Conservation (phyloP, 805 yeast genomes). For the Monosporozyma aerobia region DNA sequence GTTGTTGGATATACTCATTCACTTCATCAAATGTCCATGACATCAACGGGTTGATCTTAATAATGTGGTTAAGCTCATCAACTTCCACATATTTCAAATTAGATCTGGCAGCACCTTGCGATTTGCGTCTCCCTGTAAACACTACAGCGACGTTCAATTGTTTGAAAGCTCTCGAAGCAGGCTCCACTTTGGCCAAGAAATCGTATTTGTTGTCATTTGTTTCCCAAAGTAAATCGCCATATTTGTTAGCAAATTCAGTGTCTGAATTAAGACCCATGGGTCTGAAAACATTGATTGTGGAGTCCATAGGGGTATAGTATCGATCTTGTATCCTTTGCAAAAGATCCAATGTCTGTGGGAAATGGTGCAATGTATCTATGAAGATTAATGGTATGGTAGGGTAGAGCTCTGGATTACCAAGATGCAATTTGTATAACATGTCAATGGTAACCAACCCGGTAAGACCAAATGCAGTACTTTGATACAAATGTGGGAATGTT, state of each 20-base stretch:
- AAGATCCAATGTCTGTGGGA: slow-evolving; percentile 83
- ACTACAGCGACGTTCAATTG: slow-evolving; percentile 72
- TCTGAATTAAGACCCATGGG: slow-evolving; percentile 54
- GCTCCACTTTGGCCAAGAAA: slow-evolving; percentile 84
- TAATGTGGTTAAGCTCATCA: slow-evolving; percentile 56
- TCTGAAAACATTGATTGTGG: slow-evolving; percentile 50
- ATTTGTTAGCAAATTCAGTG: slow-evolving; percentile 49
- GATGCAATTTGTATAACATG: slow-evolving; percentile 51
- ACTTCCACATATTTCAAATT: slow-evolving; percentile 65
- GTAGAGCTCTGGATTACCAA: slow-evolving; percentile 10
- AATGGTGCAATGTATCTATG: slow-evolving; percentile 85
- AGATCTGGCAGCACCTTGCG: slow-evolving; percentile 83
- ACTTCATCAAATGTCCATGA: slow-evolving; percentile 75
- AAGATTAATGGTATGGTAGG: slow-evolving; percentile 58
- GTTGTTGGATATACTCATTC: slow-evolving; percentile 52
- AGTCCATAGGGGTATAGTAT: slow-evolving; percentile 34
- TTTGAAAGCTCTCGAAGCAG: slow-evolving; percentile 74
- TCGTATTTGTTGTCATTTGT: slow-evolving; percentile 74
- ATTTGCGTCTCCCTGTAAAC: slow-evolving; percentile 81
- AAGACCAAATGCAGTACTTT: slow-evolving; percentile 91
- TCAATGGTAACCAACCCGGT: slow-evolving; percentile 86
- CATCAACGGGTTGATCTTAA: slow-evolving; percentile 84
- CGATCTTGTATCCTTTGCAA: slow-evolving; percentile 47
- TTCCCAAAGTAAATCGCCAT: slow-evolving; percentile 82
- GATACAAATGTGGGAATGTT: slow-evolving; percentile 77